phyloP scores from a whole-genome alignment of 2,329 filamentous ascomycete genomes.

The Zelopaecilomyces penicillatus region DNA sequence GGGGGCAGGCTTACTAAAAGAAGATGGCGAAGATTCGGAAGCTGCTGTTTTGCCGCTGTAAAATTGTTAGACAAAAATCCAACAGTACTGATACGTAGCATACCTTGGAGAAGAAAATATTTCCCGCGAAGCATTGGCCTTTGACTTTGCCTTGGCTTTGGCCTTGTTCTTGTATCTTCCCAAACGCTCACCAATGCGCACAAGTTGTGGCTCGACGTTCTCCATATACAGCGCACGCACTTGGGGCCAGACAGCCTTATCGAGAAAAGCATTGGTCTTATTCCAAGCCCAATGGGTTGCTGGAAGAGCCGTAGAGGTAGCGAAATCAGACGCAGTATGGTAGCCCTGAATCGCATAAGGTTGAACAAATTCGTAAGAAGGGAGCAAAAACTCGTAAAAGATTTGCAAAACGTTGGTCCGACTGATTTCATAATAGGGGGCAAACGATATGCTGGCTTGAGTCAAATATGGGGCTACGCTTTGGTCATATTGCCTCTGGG shows the following conservation, averaged over 20 bases:
- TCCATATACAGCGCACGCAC: constrained; percentile 73
- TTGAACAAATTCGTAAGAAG: constrained; percentile 63
- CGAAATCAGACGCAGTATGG: constrained; percentile 54
- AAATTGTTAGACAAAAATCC: constrained; percentile 4
- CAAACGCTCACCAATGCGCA: constrained; percentile 83
- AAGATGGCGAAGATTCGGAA: constrained; percentile 20
- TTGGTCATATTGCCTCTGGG: constrained; percentile 59
- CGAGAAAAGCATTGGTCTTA: constrained; percentile 60
- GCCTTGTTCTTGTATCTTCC: constrained; percentile 55
- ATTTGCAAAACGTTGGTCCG: constrained; percentile 56
- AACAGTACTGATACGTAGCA: not conserved
- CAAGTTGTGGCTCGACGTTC: constrained; percentile 90
- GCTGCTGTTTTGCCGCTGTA: constrained; percentile 10
- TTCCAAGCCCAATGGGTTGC: constrained; percentile 63
- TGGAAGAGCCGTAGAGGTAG: constrained; percentile 63
- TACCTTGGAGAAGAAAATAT: constrained; percentile 7
- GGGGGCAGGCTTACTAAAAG: constrained; percentile 26
- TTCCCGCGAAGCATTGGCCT: constrained; percentile 19
- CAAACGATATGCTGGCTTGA: constrained; percentile 45
- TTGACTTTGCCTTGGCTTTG: constrained; percentile 16
- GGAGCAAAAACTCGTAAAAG: constrained; percentile 65
- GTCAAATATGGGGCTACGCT: constrained; percentile 67
- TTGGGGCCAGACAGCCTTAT: constrained; percentile 72
- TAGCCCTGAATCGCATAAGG: constrained; percentile 69
- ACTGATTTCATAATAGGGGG: constrained; percentile 65